Base-by-base conservation (phyloP, 805 yeast genomes). In the Starmerella sp. region DNA sequence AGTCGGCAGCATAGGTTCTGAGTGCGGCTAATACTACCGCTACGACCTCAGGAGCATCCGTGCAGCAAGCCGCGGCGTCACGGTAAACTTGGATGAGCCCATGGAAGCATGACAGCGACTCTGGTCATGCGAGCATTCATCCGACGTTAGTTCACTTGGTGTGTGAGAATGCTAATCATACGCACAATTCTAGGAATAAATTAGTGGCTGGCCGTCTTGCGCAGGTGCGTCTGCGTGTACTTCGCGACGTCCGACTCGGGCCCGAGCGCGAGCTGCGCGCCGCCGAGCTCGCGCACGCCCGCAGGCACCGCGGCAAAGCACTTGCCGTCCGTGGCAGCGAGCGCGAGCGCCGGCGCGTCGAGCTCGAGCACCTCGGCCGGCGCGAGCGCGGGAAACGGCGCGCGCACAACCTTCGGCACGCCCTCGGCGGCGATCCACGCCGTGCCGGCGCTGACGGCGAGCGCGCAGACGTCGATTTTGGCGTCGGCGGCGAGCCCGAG, bases 401-500 rank as follows among this genome's bases (percentile, higher is more conserved):
- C 53, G 14, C 49, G 47, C 14, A 60, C 42, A 3, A 63, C 43
- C 31, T 41, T 36, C 6, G 53, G 30, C 28, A 52, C 31, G 48
- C 55, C 59, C 50, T 62, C 62, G 10, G 52, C 46, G 10, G 56
- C 57, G 17, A 56, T 36, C 44, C 54, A 48, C 13, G 55, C 54
- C 2, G 35, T 39, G 35, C n/a, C 29, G 9, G 46, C 54, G 35
- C 38, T 38, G 14, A 36, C 48, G 17, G 34, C 48, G 15, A 60
- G 31, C 6, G 54, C 48, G 15, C 55, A 49, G 17, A 59, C 61
- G 41, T 60, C 58, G 30, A 55, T 38, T 28, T 54, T 53, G 1
- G 41, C 53, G 22, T 42, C 31, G 11, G 5, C 39, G 4, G 38
- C 28, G 30, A 29, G 75, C 73, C 38, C 67, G 58, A 30, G 73